Evolutionary conservation across 2,329 filamentous ascomycete genomes (phyloP).

Genomic region (Colletotrichum siamense): DNA sequence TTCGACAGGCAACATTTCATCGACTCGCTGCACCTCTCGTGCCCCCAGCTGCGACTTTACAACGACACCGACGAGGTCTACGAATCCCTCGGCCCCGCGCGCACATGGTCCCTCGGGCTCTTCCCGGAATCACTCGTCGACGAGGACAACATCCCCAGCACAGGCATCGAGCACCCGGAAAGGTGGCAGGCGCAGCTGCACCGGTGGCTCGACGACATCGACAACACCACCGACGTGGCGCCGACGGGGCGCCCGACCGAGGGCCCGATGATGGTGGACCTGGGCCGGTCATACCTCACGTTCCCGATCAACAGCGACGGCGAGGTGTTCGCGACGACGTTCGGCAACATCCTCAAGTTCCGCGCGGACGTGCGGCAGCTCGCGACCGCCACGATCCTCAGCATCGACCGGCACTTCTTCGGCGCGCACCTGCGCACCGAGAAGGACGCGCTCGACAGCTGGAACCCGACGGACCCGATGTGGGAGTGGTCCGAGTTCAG

Average conservation of each 20-base stretch:
- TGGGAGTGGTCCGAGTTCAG: conserved; percentile 33
- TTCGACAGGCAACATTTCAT: conserved; percentile 31
- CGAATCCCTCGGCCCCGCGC: conserved; percentile 5
- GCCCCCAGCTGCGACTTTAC: conserved; percentile 32
- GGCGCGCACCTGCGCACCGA: conserved; percentile 35
- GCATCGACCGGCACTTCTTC: conserved; percentile 27
- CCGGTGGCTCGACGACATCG: conserved; percentile 27
- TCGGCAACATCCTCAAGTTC: conserved; percentile 36
- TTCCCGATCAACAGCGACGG: conserved; percentile 41
- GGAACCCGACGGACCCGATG: conserved; percentile 28
- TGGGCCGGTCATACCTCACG: conserved; percentile 39
- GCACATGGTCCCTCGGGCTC: conserved; percentile 25
- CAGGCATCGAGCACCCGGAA: conserved; percentile 26
- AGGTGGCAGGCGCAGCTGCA: conserved; percentile 32
- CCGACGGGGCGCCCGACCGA: conserved; percentile 18
- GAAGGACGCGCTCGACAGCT: conserved; percentile 30
- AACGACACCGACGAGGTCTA: conserved; percentile 28
- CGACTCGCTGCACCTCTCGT: conserved; percentile 26
- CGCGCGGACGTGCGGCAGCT: conserved; percentile 32
- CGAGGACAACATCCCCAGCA: conserved; percentile 28
- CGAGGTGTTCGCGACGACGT: conserved; percentile 33
- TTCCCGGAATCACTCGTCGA: conserved; percentile 34
- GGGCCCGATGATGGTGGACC: conserved; percentile 29
- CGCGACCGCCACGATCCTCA: conserved; percentile 29
- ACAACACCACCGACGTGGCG: neutral